Base-by-base conservation (phyloP, 2,329 filamentous ascomycete species). In the Paraphaeosphaeria minitans region DNA sequence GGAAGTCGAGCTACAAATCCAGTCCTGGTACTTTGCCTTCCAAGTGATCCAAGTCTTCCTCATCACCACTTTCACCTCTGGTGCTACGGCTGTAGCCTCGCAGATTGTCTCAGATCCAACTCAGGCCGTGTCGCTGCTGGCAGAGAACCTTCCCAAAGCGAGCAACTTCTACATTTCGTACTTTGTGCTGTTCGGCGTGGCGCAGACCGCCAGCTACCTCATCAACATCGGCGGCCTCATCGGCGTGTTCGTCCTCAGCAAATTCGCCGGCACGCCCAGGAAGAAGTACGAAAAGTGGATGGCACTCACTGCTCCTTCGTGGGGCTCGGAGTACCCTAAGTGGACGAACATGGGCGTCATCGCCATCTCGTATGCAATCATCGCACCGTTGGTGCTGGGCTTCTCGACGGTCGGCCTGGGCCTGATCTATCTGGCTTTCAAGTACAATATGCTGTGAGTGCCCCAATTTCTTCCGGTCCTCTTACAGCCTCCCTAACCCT, bases 81-180 rank as follows among this genome's bases (percentile, higher is more conserved):
- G 92, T 0, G 92, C 93, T 4, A 87, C 92, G 1, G 84, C 89
- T 9, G 73, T 73, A 16, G 69, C 75, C 37, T 62, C 67, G 35
- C 63, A 85, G 8, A 87, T 96, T 42, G 79, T 88, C 19, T 19
- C 86, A 0, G 65, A 91, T 1, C 92, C 93, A 0, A 73, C 79
- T 1, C 77, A 76, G 0, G 86, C 85, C 10, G 85, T 91, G 0
- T 78, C 73, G 0, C 79, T 96, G 33, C 83, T 97, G 2, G 88
- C 93, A 0, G 69, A 81, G n/a, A 90, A 92, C 60, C 81, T 98
- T 7, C 95, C 95, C 19, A 89, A 87, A 61, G 88, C 92, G 0
- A 94, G 92, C 65, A 98, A 96, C 79, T 96, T 98, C 77, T 99
- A 97, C 78, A 89, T 98, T 51, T 92, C 89, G 0, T 99, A 97